These are phyloP conservation scores for Carex myosuroides DNA, from an alignment of 176 grass and related monocot species.

Conservation along the genomic window DNA sequence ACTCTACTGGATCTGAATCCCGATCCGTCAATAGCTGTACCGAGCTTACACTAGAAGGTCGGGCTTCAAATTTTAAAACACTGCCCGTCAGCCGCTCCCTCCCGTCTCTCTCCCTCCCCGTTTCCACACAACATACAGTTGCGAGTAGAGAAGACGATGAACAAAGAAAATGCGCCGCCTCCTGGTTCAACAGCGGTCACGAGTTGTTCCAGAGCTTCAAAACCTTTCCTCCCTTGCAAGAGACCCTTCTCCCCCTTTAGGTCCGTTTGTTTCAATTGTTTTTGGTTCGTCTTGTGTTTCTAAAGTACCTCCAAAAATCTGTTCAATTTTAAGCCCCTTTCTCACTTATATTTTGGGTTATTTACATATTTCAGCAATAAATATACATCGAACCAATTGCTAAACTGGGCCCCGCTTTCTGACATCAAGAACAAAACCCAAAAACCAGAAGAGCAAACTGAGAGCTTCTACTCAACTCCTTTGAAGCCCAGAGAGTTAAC, in stretches of 20 bases:
- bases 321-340: not conserved
- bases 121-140: not conserved
- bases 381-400: not conserved
- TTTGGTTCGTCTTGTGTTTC: not conserved
- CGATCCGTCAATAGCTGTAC: too few relatives aligned
- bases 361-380: conserved; percentile 1
- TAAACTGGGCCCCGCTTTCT: not conserved
- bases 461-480: not conserved
- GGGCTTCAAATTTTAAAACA: not conserved
- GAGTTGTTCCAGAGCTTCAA: conserved; percentile 4
- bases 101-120: not conserved
- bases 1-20: too few relatives aligned
- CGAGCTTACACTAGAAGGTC: not conserved
- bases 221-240: conserved; percentile 30
- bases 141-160: not conserved
- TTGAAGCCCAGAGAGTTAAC: not conserved
- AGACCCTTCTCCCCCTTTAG: not conserved
- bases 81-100: not conserved
- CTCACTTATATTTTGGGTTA: not conserved
- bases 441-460: not conserved
- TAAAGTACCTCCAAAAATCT: not conserved
- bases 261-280: not conserved
- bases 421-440: not conserved
- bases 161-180: conserved; percentile 21
- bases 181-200: not conserved